A percentile compares a stretch with the other conserved stretches of the same genome.
phyloP scores from a whole-genome alignment of 805 yeast genomes.

The Wickerhamomyces mucosus region DNA sequence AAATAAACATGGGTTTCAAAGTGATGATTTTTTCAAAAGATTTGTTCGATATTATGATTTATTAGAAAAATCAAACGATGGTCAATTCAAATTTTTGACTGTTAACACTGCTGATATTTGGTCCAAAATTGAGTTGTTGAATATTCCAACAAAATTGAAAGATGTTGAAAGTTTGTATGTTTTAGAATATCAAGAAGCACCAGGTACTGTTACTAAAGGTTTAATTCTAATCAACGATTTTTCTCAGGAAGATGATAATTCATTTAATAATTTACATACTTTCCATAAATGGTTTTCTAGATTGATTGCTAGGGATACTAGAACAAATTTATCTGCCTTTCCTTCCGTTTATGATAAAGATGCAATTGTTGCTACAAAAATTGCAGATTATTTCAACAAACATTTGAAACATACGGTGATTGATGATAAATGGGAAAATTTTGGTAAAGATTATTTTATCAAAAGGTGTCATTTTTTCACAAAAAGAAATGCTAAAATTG shows the following conservation, averaged over 20 bases:
- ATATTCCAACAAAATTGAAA: slow-evolving; percentile 10
- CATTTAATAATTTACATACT: slow-evolving; percentile 10
- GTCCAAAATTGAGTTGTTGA: not conserved
- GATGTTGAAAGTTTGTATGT: slow-evolving; percentile 19
- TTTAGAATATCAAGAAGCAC: slow-evolving; percentile 24
- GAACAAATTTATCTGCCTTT: slow-evolving; percentile 17
- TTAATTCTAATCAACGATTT: slow-evolving; percentile 23
- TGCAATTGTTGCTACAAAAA: slow-evolving; percentile 17
- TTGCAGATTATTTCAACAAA: slow-evolving; percentile 35
- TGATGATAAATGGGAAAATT: slow-evolving; percentile 39
- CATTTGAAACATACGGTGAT: slow-evolving; percentile 37
- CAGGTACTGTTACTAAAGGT: slow-evolving; percentile 27
- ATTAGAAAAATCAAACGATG: not conserved
- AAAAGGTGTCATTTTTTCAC: slow-evolving; percentile 38
- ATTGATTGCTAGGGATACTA: slow-evolving; percentile 27
- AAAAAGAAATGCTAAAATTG: slow-evolving; percentile 35
- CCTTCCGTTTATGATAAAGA: slow-evolving; percentile 8
- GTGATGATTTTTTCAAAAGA: slow-evolving; percentile 21
- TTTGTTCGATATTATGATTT: not conserved
- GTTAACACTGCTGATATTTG: not conserved
- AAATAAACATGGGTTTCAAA: slow-evolving; percentile 24
- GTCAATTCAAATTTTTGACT: not conserved
- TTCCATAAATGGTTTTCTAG: slow-evolving; percentile 29
- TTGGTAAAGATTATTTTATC: slow-evolving; percentile 35
- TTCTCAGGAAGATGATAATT: slow-evolving; percentile 18